Conservation (phyloP, 2,329 filamentous ascomycete genomes). For the Neofusicoccum kwambonambiense region DNA sequence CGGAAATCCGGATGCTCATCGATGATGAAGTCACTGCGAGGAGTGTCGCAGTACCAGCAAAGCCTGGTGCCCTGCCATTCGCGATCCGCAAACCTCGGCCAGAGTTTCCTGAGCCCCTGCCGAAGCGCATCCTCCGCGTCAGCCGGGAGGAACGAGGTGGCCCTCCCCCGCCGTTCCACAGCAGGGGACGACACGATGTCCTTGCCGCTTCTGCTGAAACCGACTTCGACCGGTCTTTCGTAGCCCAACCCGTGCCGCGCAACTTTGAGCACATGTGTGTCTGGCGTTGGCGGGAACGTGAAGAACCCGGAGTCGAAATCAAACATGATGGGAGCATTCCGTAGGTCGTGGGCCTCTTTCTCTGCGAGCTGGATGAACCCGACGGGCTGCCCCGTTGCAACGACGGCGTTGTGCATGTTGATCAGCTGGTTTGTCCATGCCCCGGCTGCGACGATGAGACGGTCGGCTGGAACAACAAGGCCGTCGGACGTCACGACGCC, state of each 20-base stretch:
- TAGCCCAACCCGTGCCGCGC: constrained; percentile 71
- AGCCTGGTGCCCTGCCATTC: constrained; percentile 63
- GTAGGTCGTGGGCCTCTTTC: not conserved
- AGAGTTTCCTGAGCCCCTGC: constrained; percentile 16
- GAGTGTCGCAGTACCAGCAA: constrained; percentile 76
- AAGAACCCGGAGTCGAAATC: constrained; percentile 48
- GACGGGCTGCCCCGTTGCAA: constrained; percentile 18
- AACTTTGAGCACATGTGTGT: constrained; percentile 62
- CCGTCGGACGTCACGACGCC: too few species aligned
- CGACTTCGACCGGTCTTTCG: constrained; percentile 20
- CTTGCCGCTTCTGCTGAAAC: constrained; percentile 22
- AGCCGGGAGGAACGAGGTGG: not conserved
- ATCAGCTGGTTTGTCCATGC: constrained; percentile 27
- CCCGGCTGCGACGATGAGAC: constrained; percentile 27
- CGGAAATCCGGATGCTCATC: constrained; percentile 64
- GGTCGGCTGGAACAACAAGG: not conserved
- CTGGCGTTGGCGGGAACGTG: constrained; percentile 53
- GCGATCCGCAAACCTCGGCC: constrained; percentile 50
- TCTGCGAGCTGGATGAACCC: constrained; percentile 19
- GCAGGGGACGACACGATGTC: constrained; percentile 36
- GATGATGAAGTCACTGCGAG: constrained; percentile 61
- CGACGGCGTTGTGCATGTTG: constrained; percentile 19
- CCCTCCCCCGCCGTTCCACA: not conserved
- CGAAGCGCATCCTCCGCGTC: constrained; percentile 16
- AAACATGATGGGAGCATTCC: constrained; percentile 22